A percentile compares a stretch with the other conserved stretches of the same genome.
Conservation (phyloP, 1,284 basidiomycete species). For the Pseudozyma thailandica region DNA sequence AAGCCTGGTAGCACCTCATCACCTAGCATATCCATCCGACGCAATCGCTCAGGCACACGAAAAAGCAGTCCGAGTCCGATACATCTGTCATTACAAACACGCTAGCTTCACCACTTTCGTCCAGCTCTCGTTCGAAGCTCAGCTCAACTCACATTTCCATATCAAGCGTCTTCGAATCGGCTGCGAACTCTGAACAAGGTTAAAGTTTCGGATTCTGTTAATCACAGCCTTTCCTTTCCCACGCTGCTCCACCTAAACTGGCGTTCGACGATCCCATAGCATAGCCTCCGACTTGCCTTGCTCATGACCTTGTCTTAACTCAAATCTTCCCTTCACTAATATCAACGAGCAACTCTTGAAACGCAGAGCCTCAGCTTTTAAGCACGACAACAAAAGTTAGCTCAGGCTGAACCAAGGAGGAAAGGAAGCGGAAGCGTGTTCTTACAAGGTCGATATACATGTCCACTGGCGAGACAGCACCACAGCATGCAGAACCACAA, state of each 20-base stretch:
- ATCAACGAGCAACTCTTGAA: neutral
- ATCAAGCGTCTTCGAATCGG: neutral
- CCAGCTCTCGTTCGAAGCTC: neutral
- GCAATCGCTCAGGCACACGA: too few species aligned
- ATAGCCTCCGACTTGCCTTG: neutral
- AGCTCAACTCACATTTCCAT: neutral
- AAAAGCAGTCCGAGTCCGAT: too few species aligned
- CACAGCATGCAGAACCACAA: conserved; percentile 29
- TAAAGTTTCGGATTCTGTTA: neutral
- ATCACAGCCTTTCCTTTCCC: conserved; percentile 3
- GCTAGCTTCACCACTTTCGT: too few species aligned
- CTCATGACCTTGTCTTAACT: conserved; percentile 10
- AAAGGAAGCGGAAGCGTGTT: neutral
- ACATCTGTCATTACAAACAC: too few species aligned
- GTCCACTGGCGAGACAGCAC: conserved; percentile 28
- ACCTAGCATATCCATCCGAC: too few species aligned
- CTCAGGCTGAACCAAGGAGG: neutral
- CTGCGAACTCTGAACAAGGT: neutral
- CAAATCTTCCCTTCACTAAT: neutral
- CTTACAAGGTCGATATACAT: conserved; percentile 30
- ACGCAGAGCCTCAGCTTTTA: neutral
- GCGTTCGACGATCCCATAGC: conserved; percentile 15
- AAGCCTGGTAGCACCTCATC: too few species aligned
- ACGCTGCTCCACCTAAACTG: conserved; percentile 7
- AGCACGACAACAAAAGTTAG: neutral